Base-by-base conservation (phyloP, 83 land plant genomes). In the Picea abies region DNA sequence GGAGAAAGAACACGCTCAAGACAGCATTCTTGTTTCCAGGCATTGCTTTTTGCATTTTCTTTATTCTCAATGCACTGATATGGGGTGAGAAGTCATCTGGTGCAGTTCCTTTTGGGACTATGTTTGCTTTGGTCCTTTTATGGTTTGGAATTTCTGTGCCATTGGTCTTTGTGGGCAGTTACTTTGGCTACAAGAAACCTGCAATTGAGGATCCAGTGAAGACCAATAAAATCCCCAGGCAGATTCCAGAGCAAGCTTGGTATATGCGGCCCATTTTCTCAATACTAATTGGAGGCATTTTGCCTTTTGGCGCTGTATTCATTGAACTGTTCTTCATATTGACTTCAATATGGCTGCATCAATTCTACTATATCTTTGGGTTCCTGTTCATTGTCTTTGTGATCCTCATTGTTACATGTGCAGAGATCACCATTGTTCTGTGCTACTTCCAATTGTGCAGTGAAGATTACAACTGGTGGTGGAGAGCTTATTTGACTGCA, bases 21-120 rank as follows among this genome's bases (percentile, higher is more conserved):
- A 93, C 97, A 44, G 97, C 96, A n/a, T 87, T 91, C 73, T 86
- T 93, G 90, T 95, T 95, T 80, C 97, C 97, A 5, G 97, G 86
- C 16, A 90, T 92, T 37, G 84, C 90, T 0, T 95, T 95, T 78
- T 62, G 86, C 17, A 76, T 95, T 29, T 95, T 93, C 84, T 95
- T 95, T 70, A 87, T 95, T 4, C 90, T 95, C 68, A 95, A 95
- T 87, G 94, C 94, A 23, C 67, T 95, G 37, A 93, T 93, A 37
- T 94, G 96, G 95, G 97, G 94, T 8, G 96, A 95, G 78, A 90
- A 93, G 47, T 95, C 97, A 19, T 93, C 96, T 76, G 97, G 97
- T 35, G 92, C 91, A 26, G 90, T 92, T 29, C 94, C 94, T 15
- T 92, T 92, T 85, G 94, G 94, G 35, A 92, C 94, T 49, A 92